phyloP scores from a whole-genome alignment of 2,329 filamentous ascomycete species.

The Epichloe sibirici region DNA sequence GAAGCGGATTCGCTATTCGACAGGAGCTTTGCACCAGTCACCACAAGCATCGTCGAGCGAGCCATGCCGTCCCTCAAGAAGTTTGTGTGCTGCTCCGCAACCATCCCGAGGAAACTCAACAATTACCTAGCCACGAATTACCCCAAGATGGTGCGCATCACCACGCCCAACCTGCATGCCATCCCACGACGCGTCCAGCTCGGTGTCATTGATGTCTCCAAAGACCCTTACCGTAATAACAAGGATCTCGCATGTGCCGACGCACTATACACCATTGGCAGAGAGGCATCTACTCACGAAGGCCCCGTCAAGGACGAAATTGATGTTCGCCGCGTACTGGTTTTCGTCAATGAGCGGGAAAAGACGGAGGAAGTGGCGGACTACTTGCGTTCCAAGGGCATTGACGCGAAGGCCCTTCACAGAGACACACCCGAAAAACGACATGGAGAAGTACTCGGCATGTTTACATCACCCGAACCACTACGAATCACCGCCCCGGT shows the following conservation, averaged over 20 bases:
- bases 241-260: slow-evolving; percentile 89
- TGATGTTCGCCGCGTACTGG: slow-evolving; percentile 73
- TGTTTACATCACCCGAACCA: slow-evolving; percentile 51
- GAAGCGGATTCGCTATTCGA: slow-evolving; percentile 95
- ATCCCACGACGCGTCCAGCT: slow-evolving; percentile 92
- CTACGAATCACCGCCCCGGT: slow-evolving; percentile 18
- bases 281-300: slow-evolving; percentile 51
- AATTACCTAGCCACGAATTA: slow-evolving; percentile 70
- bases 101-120: slow-evolving; percentile 84
- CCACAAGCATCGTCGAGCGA: slow-evolving; percentile 70
- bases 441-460: slow-evolving; percentile 61
- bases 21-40: slow-evolving; percentile 77
- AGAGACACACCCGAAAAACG: slow-evolving; percentile 71
- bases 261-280: slow-evolving; percentile 85
- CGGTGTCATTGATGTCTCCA: slow-evolving; percentile 81
- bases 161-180: slow-evolving; percentile 90
- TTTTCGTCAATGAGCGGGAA: slow-evolving; percentile 95
- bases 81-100: slow-evolving; percentile 87
- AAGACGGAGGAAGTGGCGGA: slow-evolving; percentile 69
- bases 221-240: slow-evolving; percentile 88
- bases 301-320: slow-evolving; percentile 41
- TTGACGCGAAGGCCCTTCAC: slow-evolving; percentile 75
- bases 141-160: slow-evolving; percentile 72
- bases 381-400: slow-evolving; percentile 72
- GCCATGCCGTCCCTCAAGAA: slow-evolving; percentile 71